These are phyloP conservation scores for Sporothrix luriei DNA, from an alignment of 2,329 filamentous ascomycete genomes.

Conservation along the genomic window DNA sequence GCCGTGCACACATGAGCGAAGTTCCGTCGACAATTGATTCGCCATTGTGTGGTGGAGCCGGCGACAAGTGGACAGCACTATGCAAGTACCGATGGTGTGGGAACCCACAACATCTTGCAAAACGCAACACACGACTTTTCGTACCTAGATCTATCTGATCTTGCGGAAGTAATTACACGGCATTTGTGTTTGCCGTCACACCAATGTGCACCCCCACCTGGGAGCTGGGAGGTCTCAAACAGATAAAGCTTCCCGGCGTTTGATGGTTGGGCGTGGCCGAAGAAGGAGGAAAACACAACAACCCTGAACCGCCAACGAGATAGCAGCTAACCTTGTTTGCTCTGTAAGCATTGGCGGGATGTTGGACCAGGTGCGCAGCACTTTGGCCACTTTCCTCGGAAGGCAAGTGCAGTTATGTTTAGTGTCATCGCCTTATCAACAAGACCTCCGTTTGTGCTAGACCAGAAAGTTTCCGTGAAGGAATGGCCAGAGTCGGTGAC, in stretches of 20 bases:
- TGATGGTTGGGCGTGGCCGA: slow-evolving; percentile 4
- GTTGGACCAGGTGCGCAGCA: background rate
- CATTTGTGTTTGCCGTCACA: slow-evolving; percentile 21
- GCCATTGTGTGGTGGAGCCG: background rate
- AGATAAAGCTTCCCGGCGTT: background rate
- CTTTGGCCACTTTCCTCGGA: background rate
- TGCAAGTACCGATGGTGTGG: slow-evolving; percentile 15
- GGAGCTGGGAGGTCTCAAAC: slow-evolving; percentile 18
- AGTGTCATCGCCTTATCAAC: background rate
- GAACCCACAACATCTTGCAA: background rate
- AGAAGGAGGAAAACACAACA: background rate
- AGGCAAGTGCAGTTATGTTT: background rate
- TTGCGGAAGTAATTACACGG: background rate
- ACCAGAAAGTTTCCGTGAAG: no score
- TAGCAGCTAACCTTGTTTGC: background rate
- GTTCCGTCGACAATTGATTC: background rate
- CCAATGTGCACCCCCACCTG: background rate
- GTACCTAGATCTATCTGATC: slow-evolving; percentile 11
- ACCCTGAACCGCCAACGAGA: background rate
- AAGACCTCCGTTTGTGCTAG: no score
- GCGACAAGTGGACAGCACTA: background rate
- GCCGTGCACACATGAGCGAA: no score
- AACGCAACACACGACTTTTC: slow-evolving; percentile 17
- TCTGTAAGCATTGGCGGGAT: background rate
- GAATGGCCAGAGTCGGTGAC: background rate